Percentiles rank a stretch among this genome's conserved stretches.
Evolutionary conservation across 139 green algal genomes (phyloP).

Genomic region (Chlamydomonas sphaeroides): DNA sequence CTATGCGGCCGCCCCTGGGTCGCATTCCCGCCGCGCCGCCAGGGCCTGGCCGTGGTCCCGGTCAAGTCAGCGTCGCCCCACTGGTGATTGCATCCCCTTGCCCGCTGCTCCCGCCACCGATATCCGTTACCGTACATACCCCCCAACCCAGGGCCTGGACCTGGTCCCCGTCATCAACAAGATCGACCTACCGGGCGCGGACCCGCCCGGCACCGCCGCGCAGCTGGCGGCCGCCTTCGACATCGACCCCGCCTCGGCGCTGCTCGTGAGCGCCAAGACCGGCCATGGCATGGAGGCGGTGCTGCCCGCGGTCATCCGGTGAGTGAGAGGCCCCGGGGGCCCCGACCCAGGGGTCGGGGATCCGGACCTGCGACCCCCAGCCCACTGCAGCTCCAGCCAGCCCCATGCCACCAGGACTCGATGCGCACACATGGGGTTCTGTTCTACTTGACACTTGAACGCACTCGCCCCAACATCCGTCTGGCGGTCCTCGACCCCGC

Average conservation of each 20-base stretch:
- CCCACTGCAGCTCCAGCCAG: too few species aligned
- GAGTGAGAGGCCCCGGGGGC: constrained; percentile 20
- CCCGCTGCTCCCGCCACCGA: background rate
- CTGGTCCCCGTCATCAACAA: constrained; percentile 96
- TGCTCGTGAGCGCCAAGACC: constrained; percentile 83
- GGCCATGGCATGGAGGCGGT: constrained; percentile 71
- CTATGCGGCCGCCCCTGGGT: too few species aligned
- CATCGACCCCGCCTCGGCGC: constrained; percentile 52
- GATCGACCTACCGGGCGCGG: constrained; percentile 83
- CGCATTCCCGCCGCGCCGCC: too few species aligned
- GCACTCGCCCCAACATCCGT: too few species aligned
- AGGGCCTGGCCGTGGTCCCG: too few species aligned
- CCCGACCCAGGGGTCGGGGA: too few species aligned
- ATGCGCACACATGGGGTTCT: too few species aligned
- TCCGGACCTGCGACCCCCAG: too few species aligned
- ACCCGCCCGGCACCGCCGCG: constrained; percentile 71
- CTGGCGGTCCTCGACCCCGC: background rate
- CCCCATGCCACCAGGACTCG: too few species aligned
- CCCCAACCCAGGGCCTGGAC: constrained; percentile 61
- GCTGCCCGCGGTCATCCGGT: constrained; percentile 82
- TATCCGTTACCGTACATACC: background rate
- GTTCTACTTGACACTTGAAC: too few species aligned
- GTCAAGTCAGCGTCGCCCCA: too few species aligned
- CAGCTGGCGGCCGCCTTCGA: constrained; percentile 83
- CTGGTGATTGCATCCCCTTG: background rate